A percentile compares a stretch with the other conserved stretches of the same genome.
Conservation (phyloP, 1,284 basidiomycete species). For the Trametes hirsuta region DNA sequence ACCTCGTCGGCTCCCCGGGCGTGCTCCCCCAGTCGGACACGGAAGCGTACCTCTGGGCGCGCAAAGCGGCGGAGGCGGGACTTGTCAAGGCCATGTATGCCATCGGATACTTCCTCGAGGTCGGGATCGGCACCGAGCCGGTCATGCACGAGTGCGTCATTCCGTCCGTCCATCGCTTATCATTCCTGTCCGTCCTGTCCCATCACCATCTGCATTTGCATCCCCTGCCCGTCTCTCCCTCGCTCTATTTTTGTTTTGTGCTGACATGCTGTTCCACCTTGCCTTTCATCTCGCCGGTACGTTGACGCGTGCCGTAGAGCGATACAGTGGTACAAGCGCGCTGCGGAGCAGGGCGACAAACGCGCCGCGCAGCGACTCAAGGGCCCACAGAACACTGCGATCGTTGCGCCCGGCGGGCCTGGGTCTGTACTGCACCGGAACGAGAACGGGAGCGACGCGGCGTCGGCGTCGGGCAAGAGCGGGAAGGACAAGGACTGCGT, state of each 20-base stretch:
- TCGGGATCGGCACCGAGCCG: constrained; percentile 81
- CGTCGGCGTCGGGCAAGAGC: constrained; percentile 40
- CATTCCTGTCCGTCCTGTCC: background rate
- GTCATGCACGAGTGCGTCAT: constrained; percentile 67
- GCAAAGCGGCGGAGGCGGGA: constrained; percentile 89
- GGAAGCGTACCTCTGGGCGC: constrained; percentile 94
- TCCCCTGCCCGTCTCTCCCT: background rate
- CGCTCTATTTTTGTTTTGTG: background rate
- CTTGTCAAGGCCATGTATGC: constrained; percentile 95
- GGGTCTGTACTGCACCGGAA: constrained; percentile 60
- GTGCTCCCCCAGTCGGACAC: constrained; percentile 98
- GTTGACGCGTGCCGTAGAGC: constrained; percentile 49
- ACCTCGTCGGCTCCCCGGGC: constrained; percentile 96
- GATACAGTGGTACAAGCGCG: constrained; percentile 84
- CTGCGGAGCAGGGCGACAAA: constrained; percentile 94
- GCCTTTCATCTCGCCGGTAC: constrained; percentile 2
- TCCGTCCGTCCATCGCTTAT: background rate
- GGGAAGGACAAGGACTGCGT: constrained; percentile 77
- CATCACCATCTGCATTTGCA: too few species aligned
- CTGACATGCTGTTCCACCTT: constrained; percentile 5
- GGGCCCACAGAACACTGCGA: constrained; percentile 56
- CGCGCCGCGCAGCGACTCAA: constrained; percentile 89
- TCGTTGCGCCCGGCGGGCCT: constrained; percentile 60
- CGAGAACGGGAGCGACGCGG: constrained; percentile 42
- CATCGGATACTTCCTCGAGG: constrained; percentile 96